phyloP scores from a whole-genome alignment of 495 filamentous ascomycete species.

The Lentithecium fluviatile region DNA sequence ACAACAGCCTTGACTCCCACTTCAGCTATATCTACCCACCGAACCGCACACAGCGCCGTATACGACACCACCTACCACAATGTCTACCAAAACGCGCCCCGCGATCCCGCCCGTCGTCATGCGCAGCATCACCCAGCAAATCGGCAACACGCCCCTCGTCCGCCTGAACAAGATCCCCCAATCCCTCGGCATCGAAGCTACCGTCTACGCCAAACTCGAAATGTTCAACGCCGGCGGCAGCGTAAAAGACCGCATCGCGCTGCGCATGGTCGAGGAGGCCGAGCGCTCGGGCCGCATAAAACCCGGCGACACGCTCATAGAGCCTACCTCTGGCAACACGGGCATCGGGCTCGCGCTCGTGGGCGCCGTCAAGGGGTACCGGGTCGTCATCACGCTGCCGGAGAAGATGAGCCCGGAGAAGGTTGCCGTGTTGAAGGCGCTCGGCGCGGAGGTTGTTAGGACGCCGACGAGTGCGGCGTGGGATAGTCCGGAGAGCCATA shows the following conservation, averaged over 20 bases:
- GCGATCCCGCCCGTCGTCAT: conserved; percentile 58
- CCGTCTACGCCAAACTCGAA: conserved; percentile 93
- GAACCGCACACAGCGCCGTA: background rate
- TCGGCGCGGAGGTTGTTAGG: conserved; percentile 95
- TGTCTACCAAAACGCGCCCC: conserved; percentile 53
- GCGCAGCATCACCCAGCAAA: conserved; percentile 63
- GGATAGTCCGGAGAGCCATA: conserved; percentile 93
- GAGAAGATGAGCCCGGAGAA: conserved; percentile 99
- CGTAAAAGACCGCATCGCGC: conserved; percentile 95
- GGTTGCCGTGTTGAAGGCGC: conserved; percentile 85
- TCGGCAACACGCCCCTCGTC: conserved; percentile 94
- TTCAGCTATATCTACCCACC: background rate
- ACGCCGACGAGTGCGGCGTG: conserved; percentile 94
- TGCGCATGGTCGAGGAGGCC: conserved; percentile 97
- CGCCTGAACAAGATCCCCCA: conserved; percentile 88
- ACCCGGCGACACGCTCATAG: conserved; percentile 94
- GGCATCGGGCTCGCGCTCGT: conserved; percentile 95
- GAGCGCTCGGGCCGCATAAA: conserved; percentile 90
- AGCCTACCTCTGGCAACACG: conserved; percentile 97
- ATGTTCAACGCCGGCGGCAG: conserved; percentile 97
- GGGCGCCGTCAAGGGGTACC: conserved; percentile 92
- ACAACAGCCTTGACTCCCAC: too few species aligned
- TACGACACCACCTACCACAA: conserved; percentile 34
- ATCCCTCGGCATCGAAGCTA: conserved; percentile 80
- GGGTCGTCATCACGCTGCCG: conserved; percentile 95